Evolutionary conservation across 2,329 filamentous ascomycete species (phyloP).

Genomic region (Colletotrichum theobromicola): DNA sequence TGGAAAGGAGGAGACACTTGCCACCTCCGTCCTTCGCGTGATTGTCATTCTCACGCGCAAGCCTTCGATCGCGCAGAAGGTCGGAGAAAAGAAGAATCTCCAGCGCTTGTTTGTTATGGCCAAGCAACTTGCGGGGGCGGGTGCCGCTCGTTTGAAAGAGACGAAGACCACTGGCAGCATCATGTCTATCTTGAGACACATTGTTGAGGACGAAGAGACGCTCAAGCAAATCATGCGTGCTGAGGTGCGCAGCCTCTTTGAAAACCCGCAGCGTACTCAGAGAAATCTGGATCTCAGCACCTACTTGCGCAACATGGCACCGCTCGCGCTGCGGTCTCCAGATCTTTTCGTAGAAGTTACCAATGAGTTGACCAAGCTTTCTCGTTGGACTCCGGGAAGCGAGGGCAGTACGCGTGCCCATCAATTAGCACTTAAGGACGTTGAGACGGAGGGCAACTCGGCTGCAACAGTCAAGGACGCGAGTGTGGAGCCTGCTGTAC

Average conservation of each 20-base stretch:
- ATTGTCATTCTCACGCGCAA: constrained; percentile 87
- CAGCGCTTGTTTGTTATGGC: constrained; percentile 94
- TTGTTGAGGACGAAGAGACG: constrained; percentile 92
- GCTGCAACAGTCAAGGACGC: constrained; percentile 10
- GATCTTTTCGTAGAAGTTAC: constrained; percentile 87
- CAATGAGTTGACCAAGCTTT: constrained; percentile 81
- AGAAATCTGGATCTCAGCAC: constrained; percentile 71
- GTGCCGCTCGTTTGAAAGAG: constrained; percentile 73
- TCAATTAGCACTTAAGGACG: constrained; percentile 47
- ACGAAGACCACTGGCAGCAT: constrained; percentile 64
- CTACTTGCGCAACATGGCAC: constrained; percentile 79
- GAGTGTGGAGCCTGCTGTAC: constrained; percentile 47
- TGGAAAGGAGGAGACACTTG: constrained; percentile 85
- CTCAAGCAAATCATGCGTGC: constrained; percentile 90
- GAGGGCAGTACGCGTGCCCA: constrained; percentile 38
- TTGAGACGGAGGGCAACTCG: constrained; percentile 25
- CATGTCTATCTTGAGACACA: constrained; percentile 87
- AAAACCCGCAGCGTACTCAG: constrained; percentile 53
- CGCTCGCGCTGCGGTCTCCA: constrained; percentile 81
- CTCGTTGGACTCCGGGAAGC: constrained; percentile 57
- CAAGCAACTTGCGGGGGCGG: constrained; percentile 84
- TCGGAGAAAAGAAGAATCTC: constrained; percentile 89
- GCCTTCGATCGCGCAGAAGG: constrained; percentile 72
- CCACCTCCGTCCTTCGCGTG: constrained; percentile 81
- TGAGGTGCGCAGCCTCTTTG: constrained; percentile 83